Base-by-base conservation (phyloP, 345 rosid species). In the Triadica sebifera region DNA sequence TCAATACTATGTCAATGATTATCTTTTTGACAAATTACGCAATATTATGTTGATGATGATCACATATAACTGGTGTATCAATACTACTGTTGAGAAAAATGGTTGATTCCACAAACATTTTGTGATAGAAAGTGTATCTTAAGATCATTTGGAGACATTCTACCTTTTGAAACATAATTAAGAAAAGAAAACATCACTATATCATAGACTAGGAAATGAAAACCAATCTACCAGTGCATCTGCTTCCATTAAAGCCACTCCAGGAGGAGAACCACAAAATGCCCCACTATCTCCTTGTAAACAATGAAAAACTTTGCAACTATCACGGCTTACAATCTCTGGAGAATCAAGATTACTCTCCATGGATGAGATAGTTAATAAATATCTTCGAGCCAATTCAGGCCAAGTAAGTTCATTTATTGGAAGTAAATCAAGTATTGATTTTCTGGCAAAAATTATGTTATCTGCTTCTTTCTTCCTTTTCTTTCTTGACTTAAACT, bases 151-250 rank as follows among this genome's bases (percentile, higher is more conserved):
- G 43, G 50, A 41, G 45, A 74, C 52, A 74, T 53, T 74, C 16
- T 8, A 37, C 20, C 47, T 52, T 52, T 17, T 29, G 34, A 55
- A 69, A 41, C 49, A 37, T n/a, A 47, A 9, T 19, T 16, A 25
- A 74, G 62, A 12, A 51, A 60, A 37, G 12, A 11, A 41, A 69
- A 69, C 15, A 73, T 69, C 43, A 70, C 56, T 71, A 66, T 47
- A 71, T 24, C 49, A 77, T 20, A 76, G 19, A 64, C 70, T 61
- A 79, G 77, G 63, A 79, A 77, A 70, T 79, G 81, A 77, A 71
- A 79, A 55, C 77, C 81, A 83, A 74, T 80, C 79, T 80, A 83
- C 86, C 83, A 79, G 81, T 74, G 83, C 85, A 66, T 83, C 81
- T 53, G 83, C 79, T 67, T 83, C 86, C 75, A 83, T 77, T 62